These are phyloP conservation scores for Lachancea lanzarotensis DNA, from an alignment of 805 yeast genomes.

Conservation along the genomic window DNA sequence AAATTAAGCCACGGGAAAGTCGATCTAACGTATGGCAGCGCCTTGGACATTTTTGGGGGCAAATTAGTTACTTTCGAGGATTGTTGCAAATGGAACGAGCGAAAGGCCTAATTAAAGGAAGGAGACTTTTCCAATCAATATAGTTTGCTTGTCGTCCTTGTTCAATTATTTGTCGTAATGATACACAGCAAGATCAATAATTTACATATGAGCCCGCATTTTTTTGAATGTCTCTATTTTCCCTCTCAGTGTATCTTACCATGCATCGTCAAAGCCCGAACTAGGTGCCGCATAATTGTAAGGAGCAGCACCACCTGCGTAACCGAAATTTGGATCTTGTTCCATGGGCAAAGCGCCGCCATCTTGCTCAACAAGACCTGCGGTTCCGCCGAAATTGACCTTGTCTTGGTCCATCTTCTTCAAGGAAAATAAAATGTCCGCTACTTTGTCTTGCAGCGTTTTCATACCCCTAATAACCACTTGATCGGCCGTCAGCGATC, in stretches of 20 bases:
- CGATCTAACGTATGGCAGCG: conserved; percentile 88
- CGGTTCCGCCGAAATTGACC: conserved; percentile 37
- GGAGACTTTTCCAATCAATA: no score
- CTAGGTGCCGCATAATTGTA: conserved; percentile 16
- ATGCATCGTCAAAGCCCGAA: conserved; percentile 33
- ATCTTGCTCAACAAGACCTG: conserved; percentile 33
- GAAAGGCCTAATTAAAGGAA: background rate
- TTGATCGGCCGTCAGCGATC: conserved; percentile 80
- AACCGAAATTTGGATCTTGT: conserved; percentile 28
- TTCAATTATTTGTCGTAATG: conserved; percentile 12
- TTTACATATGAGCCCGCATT: conserved; percentile 1
- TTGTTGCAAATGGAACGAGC: conserved; percentile 64
- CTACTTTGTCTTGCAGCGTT: conserved; percentile 83
- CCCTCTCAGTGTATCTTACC: conserved; percentile 15
- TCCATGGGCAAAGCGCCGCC: conserved; percentile 33
- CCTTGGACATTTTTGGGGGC: conserved; percentile 95
- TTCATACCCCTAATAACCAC: conserved; percentile 80
- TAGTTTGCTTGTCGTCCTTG: no score
- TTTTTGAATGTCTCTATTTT: background rate
- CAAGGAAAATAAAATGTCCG: conserved; percentile 74
- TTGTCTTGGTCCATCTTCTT: conserved; percentile 39
- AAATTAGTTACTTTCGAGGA: conserved; percentile 66
- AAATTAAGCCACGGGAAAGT: conserved; percentile 71
- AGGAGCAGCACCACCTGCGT: conserved; percentile 21
- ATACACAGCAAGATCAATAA: conserved; percentile 3